Evolutionary conservation across 129 eudicot species (phyloP), one percentile per base, ranked within the genome.

Genomic region (Dittrichia graveolens): DNA sequence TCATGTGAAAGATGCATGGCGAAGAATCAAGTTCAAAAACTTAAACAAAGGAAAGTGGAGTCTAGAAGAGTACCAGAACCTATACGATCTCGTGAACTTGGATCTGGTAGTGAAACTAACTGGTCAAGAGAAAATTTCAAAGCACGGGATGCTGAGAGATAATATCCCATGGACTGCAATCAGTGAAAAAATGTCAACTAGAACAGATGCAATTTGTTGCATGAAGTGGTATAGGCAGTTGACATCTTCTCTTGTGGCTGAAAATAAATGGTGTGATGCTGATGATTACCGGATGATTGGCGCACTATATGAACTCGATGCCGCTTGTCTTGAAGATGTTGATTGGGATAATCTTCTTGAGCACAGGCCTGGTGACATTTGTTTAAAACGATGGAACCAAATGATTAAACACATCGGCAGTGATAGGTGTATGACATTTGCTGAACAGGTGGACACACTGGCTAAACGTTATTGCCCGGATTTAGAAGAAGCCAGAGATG

Each of bases 131-230:
- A 46, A 5, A 46, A 61, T 0, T 5, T 66, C 43, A 46, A 46
- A 66, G 55, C 71, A 66, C 18, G 71, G 71, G 71, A 66, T 66
- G 71, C 46, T 66, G 57, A 66, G 71, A 46, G 71, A 66, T 46
- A 66, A 66, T 13, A 66, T 66, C 12, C 56, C 71, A 11, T 66
- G 71, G 71, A 66, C 57, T 31, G 71, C 71, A 24, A 66, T 66
- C 6, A 66, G 71, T 6, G 71, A 66, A 16, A 66, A 66, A 8
- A 24, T 66, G 46, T 10, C 71, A 12, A 66, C 71, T 66, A 66
- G 71, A 66, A 46, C 3, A 11, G 71, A 45, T 31, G 56, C 71
- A 31, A 11, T 43, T 9, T 66, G 71, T 12, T 66, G 71, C 57
- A 6, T 4, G 41, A 66, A 66, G 71, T 66, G 71, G 71, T 66